Conservation (phyloP, 306 rosid species). For the Quillaja saponaria region DNA sequence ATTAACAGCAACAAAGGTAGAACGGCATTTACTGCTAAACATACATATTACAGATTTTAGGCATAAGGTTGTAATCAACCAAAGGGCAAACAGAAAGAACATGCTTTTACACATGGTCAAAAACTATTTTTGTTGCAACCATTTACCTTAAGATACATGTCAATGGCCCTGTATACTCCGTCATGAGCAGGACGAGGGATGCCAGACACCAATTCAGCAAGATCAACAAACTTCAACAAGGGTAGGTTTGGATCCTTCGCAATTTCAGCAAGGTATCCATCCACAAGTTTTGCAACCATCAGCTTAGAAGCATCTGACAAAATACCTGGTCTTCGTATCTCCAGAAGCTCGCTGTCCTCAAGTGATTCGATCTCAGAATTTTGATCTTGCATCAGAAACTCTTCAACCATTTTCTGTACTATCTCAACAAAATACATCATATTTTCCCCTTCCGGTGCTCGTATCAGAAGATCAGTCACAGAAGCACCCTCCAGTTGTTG, state of each 20-base stretch:
- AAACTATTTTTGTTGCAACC: slow-evolving; percentile 18
- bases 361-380: slow-evolving; percentile 56
- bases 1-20: background rate
- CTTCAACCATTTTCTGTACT: slow-evolving; percentile 70
- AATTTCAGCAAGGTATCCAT: slow-evolving; percentile 84
- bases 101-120: background rate
- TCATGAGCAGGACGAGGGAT: slow-evolving; percentile 81
- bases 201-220: slow-evolving; percentile 69
- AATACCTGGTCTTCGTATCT: slow-evolving; percentile 58
- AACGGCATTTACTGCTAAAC: background rate
- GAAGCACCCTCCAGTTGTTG: slow-evolving; percentile 94
- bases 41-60: background rate
- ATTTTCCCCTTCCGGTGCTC: slow-evolving; percentile 57
- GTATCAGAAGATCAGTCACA: slow-evolving; percentile 71
- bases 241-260: slow-evolving; percentile 79
- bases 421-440: slow-evolving; percentile 55
- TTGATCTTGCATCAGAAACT: slow-evolving; percentile 61
- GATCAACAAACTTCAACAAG: slow-evolving; percentile 62
- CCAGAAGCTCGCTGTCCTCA: slow-evolving; percentile 55
- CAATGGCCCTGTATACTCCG: slow-evolving; percentile 86
- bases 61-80: background rate
- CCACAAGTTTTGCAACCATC: slow-evolving; percentile 88
- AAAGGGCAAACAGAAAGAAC: slow-evolving; percentile 16
- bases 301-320: slow-evolving; percentile 90
- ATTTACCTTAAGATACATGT: slow-evolving; percentile 89